phyloP scores from a whole-genome alignment of 2,329 filamentous ascomycete genomes.

The Aspergillus floridensis region DNA sequence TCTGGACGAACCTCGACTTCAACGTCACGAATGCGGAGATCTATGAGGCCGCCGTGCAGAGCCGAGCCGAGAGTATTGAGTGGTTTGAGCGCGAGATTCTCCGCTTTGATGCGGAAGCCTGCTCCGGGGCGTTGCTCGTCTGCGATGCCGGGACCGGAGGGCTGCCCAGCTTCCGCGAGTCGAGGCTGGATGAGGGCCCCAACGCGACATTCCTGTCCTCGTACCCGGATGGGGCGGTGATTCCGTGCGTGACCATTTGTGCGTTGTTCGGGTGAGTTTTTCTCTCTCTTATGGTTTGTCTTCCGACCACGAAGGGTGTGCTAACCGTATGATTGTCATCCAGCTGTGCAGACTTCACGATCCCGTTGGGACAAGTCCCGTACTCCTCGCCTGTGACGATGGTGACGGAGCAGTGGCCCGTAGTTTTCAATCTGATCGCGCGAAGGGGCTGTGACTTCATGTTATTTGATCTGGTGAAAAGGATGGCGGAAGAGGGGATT shows the following conservation, averaged over 20 bases:
- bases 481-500: constrained; percentile 9
- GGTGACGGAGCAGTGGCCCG: constrained; percentile 9
- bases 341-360: constrained; percentile 11
- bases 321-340: too few relatives aligned
- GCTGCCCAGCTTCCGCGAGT: constrained; percentile 15
- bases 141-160: constrained; percentile 27
- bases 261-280: constrained; percentile 12
- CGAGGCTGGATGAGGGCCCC: constrained; percentile 9
- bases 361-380: constrained; percentile 11
- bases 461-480: constrained; percentile 13
- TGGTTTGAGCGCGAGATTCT: constrained; percentile 31
- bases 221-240: constrained; percentile 1
- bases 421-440: constrained; percentile 10
- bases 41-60: constrained; percentile 3
- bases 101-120: constrained; percentile 16
- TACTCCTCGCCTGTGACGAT: constrained; percentile 7
- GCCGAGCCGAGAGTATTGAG: not conserved
- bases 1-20: constrained; percentile 5
- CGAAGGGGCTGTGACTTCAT: constrained; percentile 18
- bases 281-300: not conserved
- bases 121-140: constrained; percentile 28
- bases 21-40: not conserved
- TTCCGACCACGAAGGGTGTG: too few relatives aligned
- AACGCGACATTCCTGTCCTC: constrained; percentile 10
- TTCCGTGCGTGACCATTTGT: constrained; percentile 10